Percentiles rank a stretch among this genome's conserved stretches.
These are phyloP conservation scores for Arthroderma uncinatum DNA, from an alignment of 2,329 filamentous ascomycete species.

Conservation along the genomic window DNA sequence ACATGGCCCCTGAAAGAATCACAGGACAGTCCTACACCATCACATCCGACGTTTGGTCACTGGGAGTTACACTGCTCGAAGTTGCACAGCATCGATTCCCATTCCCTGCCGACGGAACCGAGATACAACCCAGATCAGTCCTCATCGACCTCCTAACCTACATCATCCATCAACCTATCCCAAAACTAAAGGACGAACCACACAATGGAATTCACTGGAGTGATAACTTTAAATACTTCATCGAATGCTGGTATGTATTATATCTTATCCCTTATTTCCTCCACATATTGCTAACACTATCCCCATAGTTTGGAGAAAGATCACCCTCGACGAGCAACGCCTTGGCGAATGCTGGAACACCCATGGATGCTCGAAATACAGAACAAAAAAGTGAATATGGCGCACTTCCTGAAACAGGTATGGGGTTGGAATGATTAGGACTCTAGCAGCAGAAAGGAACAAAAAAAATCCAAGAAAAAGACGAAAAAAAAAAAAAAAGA, in stretches of 20 bases:
- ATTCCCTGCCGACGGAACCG: slow-evolving; percentile 91
- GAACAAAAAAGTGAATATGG: slow-evolving; percentile 94
- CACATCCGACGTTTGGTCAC: slow-evolving; percentile 95
- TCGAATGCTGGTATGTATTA: slow-evolving; percentile 84
- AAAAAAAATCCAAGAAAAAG: background rate
- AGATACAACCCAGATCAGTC: slow-evolving; percentile 85
- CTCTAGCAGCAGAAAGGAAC: background rate
- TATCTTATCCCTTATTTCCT: slow-evolving; percentile 7
- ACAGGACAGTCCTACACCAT: slow-evolving; percentile 97
- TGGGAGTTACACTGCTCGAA: slow-evolving; percentile 92
- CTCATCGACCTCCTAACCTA: slow-evolving; percentile 94
- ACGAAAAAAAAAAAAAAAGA: background rate
- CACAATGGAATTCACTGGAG: slow-evolving; percentile 86
- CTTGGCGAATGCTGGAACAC: slow-evolving; percentile 98
- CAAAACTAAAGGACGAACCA: slow-evolving; percentile 89
- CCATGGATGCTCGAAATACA: slow-evolving; percentile 98
- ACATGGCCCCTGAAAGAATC: slow-evolving; percentile 98
- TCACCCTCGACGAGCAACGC: slow-evolving; percentile 70
- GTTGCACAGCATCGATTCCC: slow-evolving; percentile 98
- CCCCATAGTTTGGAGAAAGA: slow-evolving; percentile 77
- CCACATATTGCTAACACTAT: background rate
- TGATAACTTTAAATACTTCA: slow-evolving; percentile 97
- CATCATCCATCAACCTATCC: slow-evolving; percentile 90
- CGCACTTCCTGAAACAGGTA: slow-evolving; percentile 80
- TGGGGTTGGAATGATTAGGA: slow-evolving; percentile 81